A percentile compares a stretch with the other conserved stretches of the same genome.
phyloP scores from a whole-genome alignment of 2,329 filamentous ascomycete species.

The Cytospora leucostoma region DNA sequence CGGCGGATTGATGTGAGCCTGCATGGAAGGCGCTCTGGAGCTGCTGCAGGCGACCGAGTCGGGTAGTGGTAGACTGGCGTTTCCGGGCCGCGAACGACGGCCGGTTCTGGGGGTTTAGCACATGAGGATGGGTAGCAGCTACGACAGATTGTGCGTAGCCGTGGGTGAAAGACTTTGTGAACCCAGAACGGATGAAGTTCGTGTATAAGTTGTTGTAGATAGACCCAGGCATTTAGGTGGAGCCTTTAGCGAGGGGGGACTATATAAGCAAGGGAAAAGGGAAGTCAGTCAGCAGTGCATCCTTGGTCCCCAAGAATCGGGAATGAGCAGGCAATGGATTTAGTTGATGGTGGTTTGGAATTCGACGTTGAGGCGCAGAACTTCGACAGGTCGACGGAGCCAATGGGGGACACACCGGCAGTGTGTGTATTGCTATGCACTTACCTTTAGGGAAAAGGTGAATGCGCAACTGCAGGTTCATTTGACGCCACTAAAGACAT shows the following conservation, averaged over 20 bases:
- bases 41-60: conserved; percentile 62
- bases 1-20: conserved; percentile 52
- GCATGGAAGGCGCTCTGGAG: conserved; percentile 77
- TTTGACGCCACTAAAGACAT: conserved; percentile 85
- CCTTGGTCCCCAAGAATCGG: neutral
- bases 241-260: conserved; percentile 58
- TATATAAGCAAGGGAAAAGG: neutral
- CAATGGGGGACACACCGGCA: no score
- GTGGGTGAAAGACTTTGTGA: conserved; percentile 95
- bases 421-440: conserved; percentile 31
- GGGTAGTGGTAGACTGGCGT: conserved; percentile 48
- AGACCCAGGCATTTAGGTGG: conserved; percentile 82
- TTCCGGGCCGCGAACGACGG: conserved; percentile 60
- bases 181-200: conserved; percentile 94
- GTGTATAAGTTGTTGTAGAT: conserved; percentile 69
- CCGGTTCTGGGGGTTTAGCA: conserved; percentile 71
- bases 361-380: neutral
- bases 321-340: neutral
- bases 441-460: conserved; percentile 64
- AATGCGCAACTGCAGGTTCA: conserved; percentile 86
- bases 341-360: neutral
- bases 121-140: conserved; percentile 82
- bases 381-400: neutral
- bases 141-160: conserved; percentile 98
- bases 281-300: conserved; percentile 21